Base-by-base conservation (phyloP, 805 yeast species). In the Grigorovia humatica region DNA sequence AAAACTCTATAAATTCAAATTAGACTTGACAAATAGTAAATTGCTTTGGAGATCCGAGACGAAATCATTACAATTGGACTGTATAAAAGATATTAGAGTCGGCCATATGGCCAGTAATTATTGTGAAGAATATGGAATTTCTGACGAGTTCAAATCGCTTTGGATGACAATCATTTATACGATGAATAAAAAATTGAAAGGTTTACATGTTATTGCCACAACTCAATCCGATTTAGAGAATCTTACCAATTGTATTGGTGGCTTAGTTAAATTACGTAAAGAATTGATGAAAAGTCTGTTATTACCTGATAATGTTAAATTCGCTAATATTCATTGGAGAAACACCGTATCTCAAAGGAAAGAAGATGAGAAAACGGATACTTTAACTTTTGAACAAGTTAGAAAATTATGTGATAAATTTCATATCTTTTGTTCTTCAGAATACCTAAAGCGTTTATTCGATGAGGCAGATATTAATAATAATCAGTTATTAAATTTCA, bases 131-230 rank as follows among this genome's bases (percentile, higher is more conserved):
- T 79, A 87, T 57, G 82, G 84, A 41, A 77, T 88, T 1, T 78
- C 89, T 1, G 70, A 79, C 40, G 88, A 83, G 48, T 78, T 76
- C 50, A 80, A 81, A 45, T 71, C 74, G 12, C 67, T 78, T 9
- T 91, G 99, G 99, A 75, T 88, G 0, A 83, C 96, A 0, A 77
- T 91, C 35, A 79, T 88, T 12, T 91, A 88, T 62, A 78, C 79
- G 55, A 73, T 76, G 7, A 72, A 78, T 6, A 80, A 77, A 1
- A 86, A 84, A 62, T 70, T 88, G 46, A 86, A 88, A 59, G 85
- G 90, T 0, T 66, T 93, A 50, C 96, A 91, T 67, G 67, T 89
- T 15, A 80, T 90, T 9, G 89, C 95, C 0, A 66, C 75, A 0
- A 69, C 74, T 9, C 70, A 68, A 47, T 66, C 66, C 27, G 83